Conservation (phyloP, 139 green algal species). For the Picochlorum sp. region DNA sequence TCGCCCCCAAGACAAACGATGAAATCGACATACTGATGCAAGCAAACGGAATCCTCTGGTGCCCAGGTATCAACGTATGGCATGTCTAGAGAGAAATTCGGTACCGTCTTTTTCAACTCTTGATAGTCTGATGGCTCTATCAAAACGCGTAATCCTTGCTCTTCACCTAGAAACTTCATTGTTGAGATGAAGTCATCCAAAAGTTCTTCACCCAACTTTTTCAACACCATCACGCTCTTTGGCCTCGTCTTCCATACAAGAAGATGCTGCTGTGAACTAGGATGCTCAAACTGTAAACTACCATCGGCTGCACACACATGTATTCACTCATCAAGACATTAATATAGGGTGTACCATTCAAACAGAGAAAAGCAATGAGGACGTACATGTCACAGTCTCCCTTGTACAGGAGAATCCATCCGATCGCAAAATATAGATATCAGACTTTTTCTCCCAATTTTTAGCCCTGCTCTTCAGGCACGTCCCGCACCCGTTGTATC, state of each 20-base stretch:
- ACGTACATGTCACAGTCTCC: conserved; percentile 78
- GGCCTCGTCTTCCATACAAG: conserved; percentile 88
- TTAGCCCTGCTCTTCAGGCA: neutral
- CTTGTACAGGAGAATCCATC: conserved; percentile 86
- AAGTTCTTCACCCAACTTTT: conserved; percentile 88
- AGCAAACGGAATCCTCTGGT: conserved; percentile 9
- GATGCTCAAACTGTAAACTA: conserved; percentile 78
- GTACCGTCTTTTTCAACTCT: conserved; percentile 12
- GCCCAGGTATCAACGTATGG: conserved; percentile 47
- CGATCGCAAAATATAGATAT: conserved; percentile 82
- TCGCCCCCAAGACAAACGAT: conserved; percentile 93
- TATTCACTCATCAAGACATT: neutral
- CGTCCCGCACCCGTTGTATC: too few relatives aligned
- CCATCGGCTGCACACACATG: conserved; percentile 42
- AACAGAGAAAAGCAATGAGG: neutral
- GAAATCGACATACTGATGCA: conserved; percentile 84
- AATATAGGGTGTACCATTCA: neutral
- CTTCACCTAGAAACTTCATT: conserved; percentile 53
- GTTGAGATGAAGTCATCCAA: conserved; percentile 52
- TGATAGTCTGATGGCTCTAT: conserved; percentile 77
- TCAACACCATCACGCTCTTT: conserved; percentile 87
- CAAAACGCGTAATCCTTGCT: conserved; percentile 70
- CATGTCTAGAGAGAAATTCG: neutral
- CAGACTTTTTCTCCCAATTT: conserved; percentile 31
- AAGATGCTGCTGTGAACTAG: conserved; percentile 92